Percentiles rank a stretch among this genome's conserved stretches.
These are phyloP conservation scores for Cornus florida DNA, from an alignment of 148 eudicot genomes.

Conservation along the genomic window DNA sequence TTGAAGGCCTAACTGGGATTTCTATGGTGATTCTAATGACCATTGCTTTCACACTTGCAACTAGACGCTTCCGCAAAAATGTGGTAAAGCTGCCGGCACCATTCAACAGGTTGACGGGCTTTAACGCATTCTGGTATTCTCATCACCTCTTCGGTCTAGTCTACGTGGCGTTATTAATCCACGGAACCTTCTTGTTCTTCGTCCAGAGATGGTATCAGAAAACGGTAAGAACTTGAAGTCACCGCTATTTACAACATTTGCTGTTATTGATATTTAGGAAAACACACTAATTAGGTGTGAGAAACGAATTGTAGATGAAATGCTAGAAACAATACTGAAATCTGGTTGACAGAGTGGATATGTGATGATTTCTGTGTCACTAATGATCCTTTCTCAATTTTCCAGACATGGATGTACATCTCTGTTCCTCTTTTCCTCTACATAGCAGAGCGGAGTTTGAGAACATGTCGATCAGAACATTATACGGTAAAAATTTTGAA, in stretches of 20 bases:
- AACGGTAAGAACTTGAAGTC: slow-evolving; percentile 56
- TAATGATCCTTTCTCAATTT: slow-evolving; percentile 10
- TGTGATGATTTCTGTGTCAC: not conserved
- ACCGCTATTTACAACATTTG: not conserved
- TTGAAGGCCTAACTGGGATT: slow-evolving; percentile 75
- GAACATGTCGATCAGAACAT: slow-evolving; percentile 71
- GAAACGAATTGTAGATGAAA: not conserved
- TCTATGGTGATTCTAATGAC: slow-evolving; percentile 78
- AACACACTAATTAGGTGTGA: not conserved
- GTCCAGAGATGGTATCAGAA: slow-evolving; percentile 68
- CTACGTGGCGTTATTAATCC: slow-evolving; percentile 70
- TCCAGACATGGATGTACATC: slow-evolving; percentile 96
- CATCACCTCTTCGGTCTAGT: slow-evolving; percentile 82
- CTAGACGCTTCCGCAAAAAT: slow-evolving; percentile 61
- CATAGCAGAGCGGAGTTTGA: slow-evolving; percentile 66
- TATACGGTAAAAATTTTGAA: slow-evolving; percentile 69
- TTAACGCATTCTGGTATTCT: slow-evolving; percentile 94
- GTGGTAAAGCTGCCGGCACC: slow-evolving; percentile 74
- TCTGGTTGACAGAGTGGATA: not conserved
- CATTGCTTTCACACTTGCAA: slow-evolving; percentile 78
- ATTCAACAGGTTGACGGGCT: slow-evolving; percentile 76
- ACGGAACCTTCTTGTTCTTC: slow-evolving; percentile 77
- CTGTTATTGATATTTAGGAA: too few relatives aligned
- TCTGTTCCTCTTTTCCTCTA: slow-evolving; percentile 69
- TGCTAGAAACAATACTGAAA: not conserved